Evolutionary conservation across 2,329 filamentous ascomycete species (phyloP).

Genomic region (Claviceps humidiphila): DNA sequence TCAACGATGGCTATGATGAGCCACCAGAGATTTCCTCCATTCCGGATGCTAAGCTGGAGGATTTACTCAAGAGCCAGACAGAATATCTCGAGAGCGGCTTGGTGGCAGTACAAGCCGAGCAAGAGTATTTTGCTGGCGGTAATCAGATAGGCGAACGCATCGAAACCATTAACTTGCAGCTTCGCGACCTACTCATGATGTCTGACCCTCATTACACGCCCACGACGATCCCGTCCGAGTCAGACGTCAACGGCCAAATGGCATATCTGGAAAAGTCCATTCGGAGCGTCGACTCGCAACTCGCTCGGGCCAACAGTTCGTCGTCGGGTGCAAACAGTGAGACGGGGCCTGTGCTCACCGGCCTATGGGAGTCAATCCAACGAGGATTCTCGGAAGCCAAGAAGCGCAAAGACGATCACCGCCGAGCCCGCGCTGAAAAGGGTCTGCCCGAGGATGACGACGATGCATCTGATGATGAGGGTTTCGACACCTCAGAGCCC

Average conservation of each 20-base stretch:
- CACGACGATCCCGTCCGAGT: conserved; percentile 43
- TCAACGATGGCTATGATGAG: conserved; percentile 31
- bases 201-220: conserved; percentile 36
- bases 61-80: conserved; percentile 43
- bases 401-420: conserved; percentile 39
- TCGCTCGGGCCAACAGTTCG: conserved; percentile 22
- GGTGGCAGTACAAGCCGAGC: conserved; percentile 44
- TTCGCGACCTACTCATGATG: conserved; percentile 44
- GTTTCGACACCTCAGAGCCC: conserved; percentile 40
- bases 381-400: conserved; percentile 38
- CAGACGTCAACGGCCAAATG: conserved; percentile 53
- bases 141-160: conserved; percentile 38
- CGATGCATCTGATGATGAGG: conserved; percentile 50
- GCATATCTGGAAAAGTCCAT: conserved; percentile 52
- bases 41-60: conserved; percentile 26
- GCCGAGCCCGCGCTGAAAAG: conserved; percentile 40
- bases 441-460: conserved; percentile 41
- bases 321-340: conserved; percentile 29
- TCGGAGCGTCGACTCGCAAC: conserved; percentile 31
- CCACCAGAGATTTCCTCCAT: conserved; percentile 23
- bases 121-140: conserved; percentile 25
- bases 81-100: conserved; percentile 60
- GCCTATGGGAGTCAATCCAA: conserved; percentile 45
- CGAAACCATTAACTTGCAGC: conserved; percentile 47
- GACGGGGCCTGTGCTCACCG: conserved; percentile 40